phyloP scores from a whole-genome alignment of 768 basidiomycete genomes.

The Kwoniella heveanensis region DNA sequence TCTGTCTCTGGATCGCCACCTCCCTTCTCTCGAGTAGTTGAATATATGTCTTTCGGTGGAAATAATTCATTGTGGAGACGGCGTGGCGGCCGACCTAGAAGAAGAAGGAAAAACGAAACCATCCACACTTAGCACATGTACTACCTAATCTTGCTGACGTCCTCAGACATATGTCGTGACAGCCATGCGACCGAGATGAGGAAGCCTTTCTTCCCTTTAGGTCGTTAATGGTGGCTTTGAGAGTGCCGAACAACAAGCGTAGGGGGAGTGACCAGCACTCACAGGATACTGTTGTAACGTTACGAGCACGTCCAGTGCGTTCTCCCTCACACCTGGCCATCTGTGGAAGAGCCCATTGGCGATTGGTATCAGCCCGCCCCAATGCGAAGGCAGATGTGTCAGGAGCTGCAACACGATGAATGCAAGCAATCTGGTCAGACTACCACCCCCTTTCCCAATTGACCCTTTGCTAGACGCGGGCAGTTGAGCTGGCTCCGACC shows the following conservation, averaged over 20 bases:
- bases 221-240: too few species aligned
- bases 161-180: too few species aligned
- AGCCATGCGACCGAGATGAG: neutral
- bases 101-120: too few species aligned
- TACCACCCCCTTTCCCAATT: too few species aligned
- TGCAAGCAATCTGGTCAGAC: neutral
- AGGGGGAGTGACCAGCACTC: too few species aligned
- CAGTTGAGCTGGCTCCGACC: too few species aligned
- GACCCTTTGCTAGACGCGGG: too few species aligned
- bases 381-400: slow-evolving; percentile 70
- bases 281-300: slow-evolving; percentile 76
- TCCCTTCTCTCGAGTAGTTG: slow-evolving; percentile 32
- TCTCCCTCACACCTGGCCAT: slow-evolving; percentile 70
- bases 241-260: too few species aligned
- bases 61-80: slow-evolving; percentile 43
- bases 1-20: slow-evolving; percentile 2
- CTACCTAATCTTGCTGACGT: too few species aligned
- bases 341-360: slow-evolving; percentile 92
- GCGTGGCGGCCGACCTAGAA: slow-evolving; percentile 44
- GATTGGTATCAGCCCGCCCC: slow-evolving; percentile 79
- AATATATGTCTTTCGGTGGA: slow-evolving; percentile 41
- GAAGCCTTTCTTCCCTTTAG: too few species aligned
- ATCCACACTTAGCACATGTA: too few species aligned
- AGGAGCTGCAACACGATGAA: slow-evolving; percentile 65
- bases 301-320: slow-evolving; percentile 81